These are phyloP conservation scores for Mrakia blollopis DNA, from an alignment of 768 basidiomycete genomes.

Conservation along the genomic window DNA sequence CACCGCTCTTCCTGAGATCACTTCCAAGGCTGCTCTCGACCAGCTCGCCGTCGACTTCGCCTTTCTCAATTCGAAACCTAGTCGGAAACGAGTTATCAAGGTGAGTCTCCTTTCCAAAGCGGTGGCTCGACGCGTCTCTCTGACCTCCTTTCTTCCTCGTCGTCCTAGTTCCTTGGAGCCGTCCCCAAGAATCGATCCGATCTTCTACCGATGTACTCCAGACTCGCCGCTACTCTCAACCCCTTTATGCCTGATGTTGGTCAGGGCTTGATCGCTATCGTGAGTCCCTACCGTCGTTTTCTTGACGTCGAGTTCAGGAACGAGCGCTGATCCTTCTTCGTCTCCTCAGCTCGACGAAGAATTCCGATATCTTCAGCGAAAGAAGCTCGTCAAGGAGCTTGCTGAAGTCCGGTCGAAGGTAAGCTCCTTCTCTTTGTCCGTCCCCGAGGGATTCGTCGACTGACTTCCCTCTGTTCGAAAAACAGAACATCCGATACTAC, in stretches of 20 bases:
- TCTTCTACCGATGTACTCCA: slow-evolving; percentile 84
- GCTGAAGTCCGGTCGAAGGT: slow-evolving; percentile 81
- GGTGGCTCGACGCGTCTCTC: neutral
- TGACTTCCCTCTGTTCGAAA: neutral
- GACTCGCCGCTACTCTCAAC: slow-evolving; percentile 80
- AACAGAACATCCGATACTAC: slow-evolving; percentile 78
- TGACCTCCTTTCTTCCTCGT: neutral
- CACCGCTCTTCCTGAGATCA: slow-evolving; percentile 87
- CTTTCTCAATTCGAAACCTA: slow-evolving; percentile 92
- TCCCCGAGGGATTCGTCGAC: neutral
- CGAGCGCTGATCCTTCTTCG: neutral
- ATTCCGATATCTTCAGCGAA: slow-evolving; percentile 88
- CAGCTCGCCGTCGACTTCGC: slow-evolving; percentile 94
- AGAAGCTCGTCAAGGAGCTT: slow-evolving; percentile 87
- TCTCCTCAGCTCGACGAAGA: slow-evolving; percentile 80
- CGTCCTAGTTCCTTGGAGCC: slow-evolving; percentile 54
- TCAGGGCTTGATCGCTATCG: slow-evolving; percentile 68
- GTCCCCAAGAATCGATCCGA: slow-evolving; percentile 84
- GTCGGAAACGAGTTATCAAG: slow-evolving; percentile 82
- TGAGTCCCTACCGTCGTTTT: slow-evolving; percentile 49
- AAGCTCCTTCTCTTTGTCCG: slow-evolving; percentile 16
- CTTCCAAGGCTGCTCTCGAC: slow-evolving; percentile 80
- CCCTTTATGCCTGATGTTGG: slow-evolving; percentile 93
- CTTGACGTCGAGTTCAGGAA: neutral
- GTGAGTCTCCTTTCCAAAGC: slow-evolving; percentile 46